Evolutionary conservation across 148 eudicot genomes (phyloP).

Genomic region (Cornus kousa): DNA sequence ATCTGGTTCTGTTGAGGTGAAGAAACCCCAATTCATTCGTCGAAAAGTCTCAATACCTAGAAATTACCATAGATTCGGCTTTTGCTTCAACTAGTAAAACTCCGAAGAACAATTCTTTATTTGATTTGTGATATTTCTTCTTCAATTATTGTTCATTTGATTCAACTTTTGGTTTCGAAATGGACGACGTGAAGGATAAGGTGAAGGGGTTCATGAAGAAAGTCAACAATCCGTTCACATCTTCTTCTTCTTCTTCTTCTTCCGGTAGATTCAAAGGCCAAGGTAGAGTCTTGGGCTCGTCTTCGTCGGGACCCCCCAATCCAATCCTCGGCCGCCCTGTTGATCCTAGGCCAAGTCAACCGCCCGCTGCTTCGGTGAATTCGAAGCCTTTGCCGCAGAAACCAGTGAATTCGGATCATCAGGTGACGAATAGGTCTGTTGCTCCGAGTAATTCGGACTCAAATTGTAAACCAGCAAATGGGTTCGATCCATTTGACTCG

Average conservation of each 20-base stretch:
- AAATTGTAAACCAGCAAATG: conserved; percentile 27
- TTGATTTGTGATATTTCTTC: not conserved
- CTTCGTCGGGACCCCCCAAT: conserved; percentile 45
- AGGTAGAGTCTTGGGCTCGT: conserved; percentile 77
- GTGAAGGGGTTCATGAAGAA: conserved; percentile 91
- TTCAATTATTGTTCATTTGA: not conserved
- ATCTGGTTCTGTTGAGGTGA: not conserved
- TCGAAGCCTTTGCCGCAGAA: conserved; percentile 48
- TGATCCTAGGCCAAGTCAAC: conserved; percentile 25
- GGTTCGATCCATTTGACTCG: conserved; percentile 79
- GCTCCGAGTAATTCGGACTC: conserved; percentile 4
- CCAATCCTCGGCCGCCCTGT: conserved; percentile 28
- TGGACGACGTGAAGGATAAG: conserved; percentile 91
- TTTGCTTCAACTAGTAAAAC: too few species aligned
- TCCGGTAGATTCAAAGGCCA: conserved; percentile 87
- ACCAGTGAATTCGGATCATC: conserved; percentile 23
- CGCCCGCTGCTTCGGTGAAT: conserved; percentile 14
- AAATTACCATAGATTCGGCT: too few species aligned
- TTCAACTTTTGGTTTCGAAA: conserved; percentile 11
- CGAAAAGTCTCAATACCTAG: not conserved
- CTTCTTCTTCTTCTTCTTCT: conserved; percentile 46
- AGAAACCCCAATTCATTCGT: not conserved
- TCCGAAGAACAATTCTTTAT: not conserved
- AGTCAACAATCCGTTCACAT: conserved; percentile 60
- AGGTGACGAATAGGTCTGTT: conserved; percentile 14